Conservation (phyloP, 192 early-diverging fungal genomes). For the Backusella tuberculispora region DNA sequence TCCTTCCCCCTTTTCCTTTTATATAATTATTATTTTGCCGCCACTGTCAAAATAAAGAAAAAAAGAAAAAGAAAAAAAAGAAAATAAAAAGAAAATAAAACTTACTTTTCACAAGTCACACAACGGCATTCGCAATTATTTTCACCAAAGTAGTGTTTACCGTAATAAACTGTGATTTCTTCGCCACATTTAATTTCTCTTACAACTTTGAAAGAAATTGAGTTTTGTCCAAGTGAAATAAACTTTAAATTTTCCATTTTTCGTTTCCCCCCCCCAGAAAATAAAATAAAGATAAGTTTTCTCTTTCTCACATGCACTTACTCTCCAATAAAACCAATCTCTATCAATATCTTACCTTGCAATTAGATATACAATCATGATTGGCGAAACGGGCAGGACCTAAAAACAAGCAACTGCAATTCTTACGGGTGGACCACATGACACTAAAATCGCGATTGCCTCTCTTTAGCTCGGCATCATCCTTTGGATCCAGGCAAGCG, state of each 20-base stretch:
- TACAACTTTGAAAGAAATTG: conserved; percentile 59
- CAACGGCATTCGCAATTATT: conserved; percentile 65
- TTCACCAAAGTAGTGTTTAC: conserved; percentile 63
- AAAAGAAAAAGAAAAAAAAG: neutral
- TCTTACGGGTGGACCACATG: conserved; percentile 52
- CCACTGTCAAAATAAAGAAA: conserved; percentile 5
- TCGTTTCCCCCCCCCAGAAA: neutral
- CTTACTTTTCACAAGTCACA: conserved; percentile 58
- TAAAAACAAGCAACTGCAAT: conserved; percentile 57
- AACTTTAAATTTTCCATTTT: conserved; percentile 31
- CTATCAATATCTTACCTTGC: conserved; percentile 33
- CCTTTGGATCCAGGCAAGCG: conserved; percentile 52
- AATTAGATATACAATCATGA: conserved; percentile 65
- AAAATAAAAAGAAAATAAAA: neutral
- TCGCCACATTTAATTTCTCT: conserved; percentile 55
- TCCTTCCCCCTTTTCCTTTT: neutral
- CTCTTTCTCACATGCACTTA: neutral
- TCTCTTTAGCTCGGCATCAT: conserved; percentile 55
- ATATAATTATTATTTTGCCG: neutral
- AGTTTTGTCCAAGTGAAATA: conserved; percentile 49
- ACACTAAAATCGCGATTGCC: conserved; percentile 53
- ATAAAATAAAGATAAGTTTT: conserved; percentile 7
- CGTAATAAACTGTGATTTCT: conserved; percentile 66
- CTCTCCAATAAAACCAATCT: neutral
- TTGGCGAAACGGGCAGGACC: conserved; percentile 70